Evolutionary conservation across 768 basidiomycete genomes (phyloP), one percentile per base, ranked within the genome.

Genomic region (Galerina marginata): DNA sequence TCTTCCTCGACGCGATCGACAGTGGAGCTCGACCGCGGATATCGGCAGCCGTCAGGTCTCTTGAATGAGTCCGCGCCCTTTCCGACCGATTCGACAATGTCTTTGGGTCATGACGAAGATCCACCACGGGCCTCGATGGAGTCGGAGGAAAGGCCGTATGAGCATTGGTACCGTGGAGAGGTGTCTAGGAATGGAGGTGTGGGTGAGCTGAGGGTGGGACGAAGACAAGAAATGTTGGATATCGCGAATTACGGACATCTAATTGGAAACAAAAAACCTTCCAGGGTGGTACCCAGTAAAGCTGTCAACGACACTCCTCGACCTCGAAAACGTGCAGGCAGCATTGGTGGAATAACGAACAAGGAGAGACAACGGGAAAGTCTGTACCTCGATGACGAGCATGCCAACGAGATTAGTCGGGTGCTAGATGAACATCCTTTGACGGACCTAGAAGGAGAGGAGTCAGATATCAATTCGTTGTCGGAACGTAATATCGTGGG

Each of bases 91-190:
- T 68, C 79, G 54, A 77, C 78, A 26, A 80, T 82, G 25, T 83
- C 86, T 9, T 72, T 77, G 60, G 73, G 75, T 43, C 71, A 75
- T 42, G 69, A 65, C 9, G 76, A 79, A 23, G 79, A 79, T 45
- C 69, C 75, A 39, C 77, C 78, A n/a, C 82, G 91, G 45, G 75
- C 81, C 11, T 91, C 91, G 4, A 82, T 76, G 25, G 91, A 93
- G 23, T 92, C 91, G 5, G 91, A 92, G 61, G 92, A 94, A 69
- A 83, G 84, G 12, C 92, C 92, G 0, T 94, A 89, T 60, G 91
- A 94, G 67, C 92, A 95, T 67, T 94, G 92, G 92, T 95, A 95
- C 69, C 87, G 92, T 50, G 92, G 92, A 1, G 92, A 95, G 65
- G 84, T 92, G 4, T 88, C 92, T 11, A 82, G 92, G 49, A 95